Conservation (phyloP, 2,329 filamentous ascomycete species). For the Nemania diffusa region DNA sequence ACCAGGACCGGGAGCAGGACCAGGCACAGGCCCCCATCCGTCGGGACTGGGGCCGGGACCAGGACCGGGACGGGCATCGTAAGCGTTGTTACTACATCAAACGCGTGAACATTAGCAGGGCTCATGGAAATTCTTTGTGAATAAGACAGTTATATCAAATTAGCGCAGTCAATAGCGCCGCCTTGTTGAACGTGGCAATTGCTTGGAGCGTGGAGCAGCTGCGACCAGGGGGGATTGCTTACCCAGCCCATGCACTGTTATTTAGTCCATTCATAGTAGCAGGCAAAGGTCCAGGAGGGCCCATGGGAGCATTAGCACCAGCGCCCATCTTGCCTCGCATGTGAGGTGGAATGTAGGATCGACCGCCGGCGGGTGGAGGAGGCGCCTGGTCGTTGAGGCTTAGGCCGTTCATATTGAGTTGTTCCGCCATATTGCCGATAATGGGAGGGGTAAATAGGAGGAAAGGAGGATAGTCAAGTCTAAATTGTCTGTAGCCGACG, state of each 20-base stretch:
- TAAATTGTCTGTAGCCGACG: slow-evolving; percentile 25
- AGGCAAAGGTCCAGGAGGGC: slow-evolving; percentile 47
- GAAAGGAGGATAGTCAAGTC: slow-evolving; percentile 18
- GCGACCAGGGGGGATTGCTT: slow-evolving; percentile 49
- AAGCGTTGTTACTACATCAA: slow-evolving; percentile 58
- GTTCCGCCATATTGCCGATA: slow-evolving; percentile 75
- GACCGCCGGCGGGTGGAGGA: slow-evolving; percentile 47
- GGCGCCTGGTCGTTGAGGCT: slow-evolving; percentile 66
- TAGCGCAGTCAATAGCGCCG: not conserved
- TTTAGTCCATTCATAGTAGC: slow-evolving; percentile 62
- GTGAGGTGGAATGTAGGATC: slow-evolving; percentile 88
- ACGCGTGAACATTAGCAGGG: slow-evolving; percentile 17
- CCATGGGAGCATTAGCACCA: slow-evolving; percentile 45
- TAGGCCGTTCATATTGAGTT: slow-evolving; percentile 84
- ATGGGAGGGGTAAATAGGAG: slow-evolving; percentile 20
- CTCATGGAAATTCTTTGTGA: not conserved
- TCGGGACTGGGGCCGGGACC: too few species aligned
- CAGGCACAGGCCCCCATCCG: slow-evolving; percentile 50
- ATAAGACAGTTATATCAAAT: slow-evolving; percentile 9
- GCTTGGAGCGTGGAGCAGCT: not conserved
- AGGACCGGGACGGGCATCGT: slow-evolving; percentile 55
- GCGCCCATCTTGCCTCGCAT: slow-evolving; percentile 70
- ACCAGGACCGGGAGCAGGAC: slow-evolving; percentile 48
- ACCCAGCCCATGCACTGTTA: slow-evolving; percentile 73
- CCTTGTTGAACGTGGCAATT: not conserved